phyloP scores from a whole-genome alignment of 2,329 filamentous ascomycete species.

The Cucurbitaria berberidis region DNA sequence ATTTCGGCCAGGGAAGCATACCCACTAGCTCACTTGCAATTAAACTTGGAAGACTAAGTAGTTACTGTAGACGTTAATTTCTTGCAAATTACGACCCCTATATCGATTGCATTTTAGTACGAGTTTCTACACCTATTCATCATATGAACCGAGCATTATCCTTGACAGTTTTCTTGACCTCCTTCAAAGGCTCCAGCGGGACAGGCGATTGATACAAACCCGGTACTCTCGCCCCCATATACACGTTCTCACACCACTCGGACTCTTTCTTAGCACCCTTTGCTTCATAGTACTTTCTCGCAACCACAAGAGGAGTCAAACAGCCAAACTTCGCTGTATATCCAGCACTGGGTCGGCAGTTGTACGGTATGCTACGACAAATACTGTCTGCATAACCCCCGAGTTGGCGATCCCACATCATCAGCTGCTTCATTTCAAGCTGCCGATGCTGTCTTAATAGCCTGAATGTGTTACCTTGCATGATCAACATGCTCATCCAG shows the following conservation, averaged over 20 bases:
- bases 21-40: neutral
- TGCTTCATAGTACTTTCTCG: constrained; percentile 44
- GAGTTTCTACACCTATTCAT: neutral
- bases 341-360: constrained; percentile 34
- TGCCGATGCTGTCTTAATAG: constrained; percentile 31
- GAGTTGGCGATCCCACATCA: constrained; percentile 42
- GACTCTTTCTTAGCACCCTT: constrained; percentile 34
- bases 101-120: neutral
- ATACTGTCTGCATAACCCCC: constrained; percentile 40
- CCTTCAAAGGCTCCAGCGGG: constrained; percentile 34
- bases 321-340: constrained; percentile 43
- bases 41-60: neutral
- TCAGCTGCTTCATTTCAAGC: constrained; percentile 38
- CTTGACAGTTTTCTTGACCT: constrained; percentile 34
- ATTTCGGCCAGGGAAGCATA: neutral
- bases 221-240: constrained; percentile 36
- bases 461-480: constrained; percentile 44
- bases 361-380: constrained; percentile 42
- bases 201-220: constrained; percentile 38
- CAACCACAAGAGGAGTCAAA: constrained; percentile 43
- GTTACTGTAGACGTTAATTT: neutral
- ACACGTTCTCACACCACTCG: constrained; percentile 41
- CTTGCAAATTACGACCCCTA: neutral
- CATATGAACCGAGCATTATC: constrained; percentile 30
- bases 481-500: constrained; percentile 47